Evolutionary conservation across 2,329 filamentous ascomycete genomes (phyloP), one percentile per base, ranked within the genome.

Genomic region (Epichloe aotearoae): DNA sequence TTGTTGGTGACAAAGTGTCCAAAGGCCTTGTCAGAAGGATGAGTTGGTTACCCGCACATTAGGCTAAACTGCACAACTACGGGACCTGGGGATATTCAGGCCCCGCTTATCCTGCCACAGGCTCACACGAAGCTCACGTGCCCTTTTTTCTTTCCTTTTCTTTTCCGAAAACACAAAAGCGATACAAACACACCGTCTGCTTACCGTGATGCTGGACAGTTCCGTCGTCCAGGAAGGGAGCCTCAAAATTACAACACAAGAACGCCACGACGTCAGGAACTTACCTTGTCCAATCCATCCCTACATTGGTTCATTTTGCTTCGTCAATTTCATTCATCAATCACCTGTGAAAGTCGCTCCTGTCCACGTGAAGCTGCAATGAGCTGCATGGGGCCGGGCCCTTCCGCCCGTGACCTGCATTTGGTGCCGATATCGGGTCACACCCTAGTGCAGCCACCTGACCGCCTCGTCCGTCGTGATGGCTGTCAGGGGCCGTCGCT

Each of bases 381-480:
- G 30, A 30, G 30, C 3, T 30, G 47, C 30, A 49, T 20, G 17
- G 23, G 30, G 33, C 47, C 11, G 39, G 40, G 33, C 19, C n/a
- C 23, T 14, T 12, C 33, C 47, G 47, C 30, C 19, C 47, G 40
- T 49, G 47, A 49, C 47, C 47, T 44, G 26, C 47, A 44, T 49
- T 49, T 7, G 30, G 26, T 19, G 40, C 47, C 47, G 19, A 36
- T 23, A 30, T 44, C 47, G 30, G 39, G 47, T 49, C 47, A 49
- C 47, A 30, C 43, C 34, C 41, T n/a, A 2, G 17, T 5, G 12
- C 7, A 33, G 33, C 30, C 47, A 49, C 47, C 17, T 49, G 47
- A 49, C 47, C 40, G 10, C 11, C 33, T 20, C 23, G 40, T 19
- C 20, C 47, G 40, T 19, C 33, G 47, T 49, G 47, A 44, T 44